Conservation (phyloP, 345 rosid species). For the Murraya koenigii region DNA sequence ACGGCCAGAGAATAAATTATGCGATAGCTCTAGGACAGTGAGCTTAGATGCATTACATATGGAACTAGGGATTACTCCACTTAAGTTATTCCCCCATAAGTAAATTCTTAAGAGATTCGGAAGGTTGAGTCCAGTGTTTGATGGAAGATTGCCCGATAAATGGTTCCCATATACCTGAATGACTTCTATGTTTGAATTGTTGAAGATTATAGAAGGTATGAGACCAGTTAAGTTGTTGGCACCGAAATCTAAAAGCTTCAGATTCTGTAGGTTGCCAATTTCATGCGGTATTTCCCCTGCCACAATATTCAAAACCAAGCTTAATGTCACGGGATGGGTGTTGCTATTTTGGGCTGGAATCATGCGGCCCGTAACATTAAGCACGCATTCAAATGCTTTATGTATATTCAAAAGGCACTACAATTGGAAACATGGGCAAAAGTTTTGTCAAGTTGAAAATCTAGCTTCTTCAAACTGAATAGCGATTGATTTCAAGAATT, state of each 20-base stretch:
- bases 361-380: too few species aligned
- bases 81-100: constrained; percentile 9
- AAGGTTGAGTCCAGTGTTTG: not conserved
- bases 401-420: too few species aligned
- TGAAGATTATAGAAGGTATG: not conserved
- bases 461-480: not conserved
- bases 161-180: not conserved
- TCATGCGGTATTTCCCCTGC: not conserved
- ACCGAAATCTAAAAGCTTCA: not conserved
- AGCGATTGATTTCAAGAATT: not conserved
- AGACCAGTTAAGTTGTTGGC: not conserved
- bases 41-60: constrained; percentile 17
- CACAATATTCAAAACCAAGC: not conserved
- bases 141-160: constrained; percentile 14
- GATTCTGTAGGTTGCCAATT: not conserved
- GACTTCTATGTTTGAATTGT: not conserved
- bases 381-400: too few species aligned
- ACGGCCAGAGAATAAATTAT: constrained; percentile 19
- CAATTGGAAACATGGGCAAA: too few species aligned
- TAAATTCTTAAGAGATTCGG: not conserved
- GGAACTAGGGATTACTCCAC: constrained; percentile 16
- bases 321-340: too few species aligned
- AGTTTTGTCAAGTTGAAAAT: too few species aligned
- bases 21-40: not conserved
- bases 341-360: too few species aligned